phyloP scores from a whole-genome alignment of 2,329 filamentous ascomycete genomes.

The Cladophialophora bantiana region DNA sequence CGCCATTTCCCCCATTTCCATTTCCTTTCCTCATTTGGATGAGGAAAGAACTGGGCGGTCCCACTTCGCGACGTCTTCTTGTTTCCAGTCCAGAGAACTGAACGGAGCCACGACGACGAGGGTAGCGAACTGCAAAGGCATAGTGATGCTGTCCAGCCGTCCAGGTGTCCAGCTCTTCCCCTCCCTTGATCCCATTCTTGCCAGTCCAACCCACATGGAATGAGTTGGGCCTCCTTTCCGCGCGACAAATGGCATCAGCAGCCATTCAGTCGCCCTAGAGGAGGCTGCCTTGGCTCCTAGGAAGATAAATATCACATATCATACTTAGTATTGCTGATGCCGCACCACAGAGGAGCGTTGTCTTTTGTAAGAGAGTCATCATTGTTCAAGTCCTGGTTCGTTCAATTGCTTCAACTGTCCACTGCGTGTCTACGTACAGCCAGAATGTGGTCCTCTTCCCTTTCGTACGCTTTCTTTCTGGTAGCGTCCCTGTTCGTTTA shows the following conservation, averaged over 20 bases:
- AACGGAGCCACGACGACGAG: background rate
- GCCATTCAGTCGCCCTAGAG: background rate
- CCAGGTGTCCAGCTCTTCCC: background rate
- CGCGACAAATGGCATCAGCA: background rate
- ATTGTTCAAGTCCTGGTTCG: background rate
- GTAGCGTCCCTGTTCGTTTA: constrained; percentile 10
- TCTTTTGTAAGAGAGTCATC: background rate
- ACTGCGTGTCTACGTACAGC: background rate
- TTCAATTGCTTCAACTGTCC: background rate
- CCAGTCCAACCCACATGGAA: background rate
- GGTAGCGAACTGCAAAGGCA: background rate
- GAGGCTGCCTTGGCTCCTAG: background rate
- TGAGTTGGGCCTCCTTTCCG: background rate
- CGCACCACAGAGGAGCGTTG: background rate
- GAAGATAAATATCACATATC: background rate
- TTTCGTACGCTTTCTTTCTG: background rate
- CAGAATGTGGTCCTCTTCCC: background rate
- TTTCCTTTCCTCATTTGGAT: background rate
- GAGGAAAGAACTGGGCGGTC: background rate
- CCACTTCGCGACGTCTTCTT: background rate
- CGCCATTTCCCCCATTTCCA: background rate
- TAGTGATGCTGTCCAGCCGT: background rate
- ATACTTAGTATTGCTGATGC: background rate
- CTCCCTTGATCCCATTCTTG: background rate
- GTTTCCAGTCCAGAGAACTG: background rate